Conservation (phyloP, 2,329 filamentous ascomycete genomes). For the Exophiala sp. region DNA sequence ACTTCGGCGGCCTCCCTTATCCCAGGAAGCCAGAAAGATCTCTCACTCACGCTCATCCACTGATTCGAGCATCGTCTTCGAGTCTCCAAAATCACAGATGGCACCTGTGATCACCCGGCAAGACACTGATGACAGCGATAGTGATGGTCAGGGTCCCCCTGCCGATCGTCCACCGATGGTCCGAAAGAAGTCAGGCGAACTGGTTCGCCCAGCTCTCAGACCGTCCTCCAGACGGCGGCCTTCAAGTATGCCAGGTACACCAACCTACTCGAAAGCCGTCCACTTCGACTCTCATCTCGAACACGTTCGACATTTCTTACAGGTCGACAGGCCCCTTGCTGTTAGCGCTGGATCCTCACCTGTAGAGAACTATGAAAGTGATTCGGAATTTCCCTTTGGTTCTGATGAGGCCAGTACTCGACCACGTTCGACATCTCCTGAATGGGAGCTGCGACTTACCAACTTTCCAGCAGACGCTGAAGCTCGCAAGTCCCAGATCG, state of each 20-base stretch:
- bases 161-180: constrained; percentile 81
- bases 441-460: constrained; percentile 82
- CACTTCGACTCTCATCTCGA: constrained; percentile 97
- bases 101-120: constrained; percentile 36
- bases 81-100: constrained; percentile 43
- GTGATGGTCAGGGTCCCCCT: constrained; percentile 50
- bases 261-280: constrained; percentile 93
- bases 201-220: constrained; percentile 87
- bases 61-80: constrained; percentile 50
- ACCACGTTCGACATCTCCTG: constrained; percentile 55
- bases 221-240: constrained; percentile 73
- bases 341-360: constrained; percentile 94
- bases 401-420: constrained; percentile 46
- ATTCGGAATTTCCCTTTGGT: constrained; percentile 83
- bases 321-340: constrained; percentile 89
- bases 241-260: constrained; percentile 95
- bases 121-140: constrained; percentile 54
- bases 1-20: constrained; percentile 39
- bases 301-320: constrained; percentile 91
- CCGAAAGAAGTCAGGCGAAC: constrained; percentile 95
- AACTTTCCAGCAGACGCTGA: constrained; percentile 73
- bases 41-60: constrained; percentile 59
- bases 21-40: constrained; percentile 57
- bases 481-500: constrained; percentile 58
- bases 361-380: constrained; percentile 80